Conservation (phyloP, 129 eudicot species). For the Artemisia annua region DNA sequence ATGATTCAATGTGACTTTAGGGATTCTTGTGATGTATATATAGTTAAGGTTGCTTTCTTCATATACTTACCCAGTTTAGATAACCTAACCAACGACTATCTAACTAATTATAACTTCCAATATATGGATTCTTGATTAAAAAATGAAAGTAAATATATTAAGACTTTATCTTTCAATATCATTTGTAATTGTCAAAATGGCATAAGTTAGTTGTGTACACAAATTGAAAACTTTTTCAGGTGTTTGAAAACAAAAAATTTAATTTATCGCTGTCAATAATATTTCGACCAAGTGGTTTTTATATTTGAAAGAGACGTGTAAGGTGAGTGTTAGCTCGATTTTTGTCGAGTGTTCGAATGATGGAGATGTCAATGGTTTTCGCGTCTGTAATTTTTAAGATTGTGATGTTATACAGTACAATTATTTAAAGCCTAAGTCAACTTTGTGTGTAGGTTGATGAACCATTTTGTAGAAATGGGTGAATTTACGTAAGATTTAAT, state of each 20-base stretch:
- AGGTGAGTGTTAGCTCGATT: neutral
- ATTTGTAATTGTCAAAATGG: neutral
- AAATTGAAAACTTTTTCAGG: neutral
- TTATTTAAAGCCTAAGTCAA: conserved; percentile 21
- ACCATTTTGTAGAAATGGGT: conserved; percentile 24
- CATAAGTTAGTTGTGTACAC: neutral
- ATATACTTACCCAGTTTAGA: conserved; percentile 19
- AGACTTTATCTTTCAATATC: neutral
- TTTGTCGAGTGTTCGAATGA: neutral
- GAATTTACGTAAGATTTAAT: neutral
- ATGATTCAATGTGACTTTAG: conserved; percentile 13
- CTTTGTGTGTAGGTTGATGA: conserved; percentile 33
- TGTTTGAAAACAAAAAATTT: neutral
- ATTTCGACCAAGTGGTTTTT: neutral
- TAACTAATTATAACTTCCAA: conserved; percentile 9
- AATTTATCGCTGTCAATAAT: too few relatives aligned
- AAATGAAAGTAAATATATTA: too few relatives aligned
- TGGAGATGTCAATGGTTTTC: neutral
- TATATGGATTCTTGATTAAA: neutral
- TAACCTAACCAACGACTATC: conserved; percentile 40
- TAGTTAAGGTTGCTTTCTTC: conserved; percentile 29
- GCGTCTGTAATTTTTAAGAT: neutral
- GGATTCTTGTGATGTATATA: conserved; percentile 28
- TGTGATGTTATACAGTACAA: conserved; percentile 17
- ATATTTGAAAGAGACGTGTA: too few relatives aligned